These are phyloP conservation scores for Fusarium avenaceum DNA, from an alignment of 2,329 filamentous ascomycete species.

Conservation along the genomic window DNA sequence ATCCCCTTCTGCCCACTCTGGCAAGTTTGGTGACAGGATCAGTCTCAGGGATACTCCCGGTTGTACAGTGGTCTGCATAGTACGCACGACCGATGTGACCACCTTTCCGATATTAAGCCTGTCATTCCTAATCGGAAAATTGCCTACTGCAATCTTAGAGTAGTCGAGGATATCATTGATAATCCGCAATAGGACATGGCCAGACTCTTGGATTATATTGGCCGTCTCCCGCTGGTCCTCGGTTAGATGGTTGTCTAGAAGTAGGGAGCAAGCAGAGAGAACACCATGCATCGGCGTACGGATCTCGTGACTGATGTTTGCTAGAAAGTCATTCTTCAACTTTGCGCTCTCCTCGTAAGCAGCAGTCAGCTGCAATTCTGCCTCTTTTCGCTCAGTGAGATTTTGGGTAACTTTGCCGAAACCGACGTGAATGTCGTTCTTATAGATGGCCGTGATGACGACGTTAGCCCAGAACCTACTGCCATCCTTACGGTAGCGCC, in stretches of 20 bases:
- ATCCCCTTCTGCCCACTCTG: slow-evolving; percentile 2
- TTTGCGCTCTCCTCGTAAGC: slow-evolving; percentile 12
- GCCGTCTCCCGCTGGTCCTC: slow-evolving; percentile 18
- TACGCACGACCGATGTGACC: neutral
- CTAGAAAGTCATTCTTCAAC: slow-evolving; percentile 14
- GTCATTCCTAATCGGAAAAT: neutral
- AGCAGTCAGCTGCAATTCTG: slow-evolving; percentile 6
- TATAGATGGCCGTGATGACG: slow-evolving; percentile 11
- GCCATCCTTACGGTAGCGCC: slow-evolving; percentile 19
- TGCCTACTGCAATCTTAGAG: slow-evolving; percentile 5
- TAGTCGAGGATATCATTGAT: slow-evolving; percentile 23
- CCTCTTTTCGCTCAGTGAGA: slow-evolving; percentile 16
- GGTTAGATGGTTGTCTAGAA: neutral
- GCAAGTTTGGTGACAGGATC: neutral
- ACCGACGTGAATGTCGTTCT: slow-evolving; percentile 13
- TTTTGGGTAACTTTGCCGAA: slow-evolving; percentile 16
- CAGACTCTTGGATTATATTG: slow-evolving; percentile 15
- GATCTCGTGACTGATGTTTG: slow-evolving; percentile 19
- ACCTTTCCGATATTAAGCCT: neutral
- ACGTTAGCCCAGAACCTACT: slow-evolving; percentile 17
- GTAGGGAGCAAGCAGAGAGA: slow-evolving; percentile 2
- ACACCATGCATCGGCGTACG: slow-evolving; percentile 17
- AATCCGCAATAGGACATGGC: neutral
- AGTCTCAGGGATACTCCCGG: slow-evolving; percentile 12
- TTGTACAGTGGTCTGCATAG: neutral